phyloP scores from a whole-genome alignment of 345 rosid species.

The Reutealis trisperma region DNA sequence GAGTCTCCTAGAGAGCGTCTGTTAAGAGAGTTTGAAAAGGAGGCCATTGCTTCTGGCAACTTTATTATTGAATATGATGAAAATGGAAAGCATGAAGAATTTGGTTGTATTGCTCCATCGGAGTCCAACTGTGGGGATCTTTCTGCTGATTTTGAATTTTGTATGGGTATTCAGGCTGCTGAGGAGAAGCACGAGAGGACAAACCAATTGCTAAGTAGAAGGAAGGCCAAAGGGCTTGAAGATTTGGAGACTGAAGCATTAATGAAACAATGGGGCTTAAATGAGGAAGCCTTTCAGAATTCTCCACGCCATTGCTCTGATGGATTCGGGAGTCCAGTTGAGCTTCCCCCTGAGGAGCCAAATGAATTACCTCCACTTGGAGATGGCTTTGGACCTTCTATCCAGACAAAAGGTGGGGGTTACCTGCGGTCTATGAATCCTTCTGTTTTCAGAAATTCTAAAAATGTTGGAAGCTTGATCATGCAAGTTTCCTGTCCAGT shows the following conservation, averaged over 20 bases:
- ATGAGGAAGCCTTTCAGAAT: conserved; percentile 51
- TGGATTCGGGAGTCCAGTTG: conserved; percentile 91
- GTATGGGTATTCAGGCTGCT: conserved; percentile 34
- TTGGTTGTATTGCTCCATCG: conserved; percentile 16
- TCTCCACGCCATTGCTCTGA: conserved; percentile 44
- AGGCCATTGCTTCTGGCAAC: conserved; percentile 54
- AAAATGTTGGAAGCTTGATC: conserved; percentile 47
- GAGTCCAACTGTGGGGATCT: conserved; percentile 27
- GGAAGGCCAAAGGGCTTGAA: conserved; percentile 54
- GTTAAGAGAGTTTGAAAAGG: conserved; percentile 73
- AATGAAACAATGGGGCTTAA: conserved; percentile 58
- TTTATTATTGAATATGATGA: conserved; percentile 42
- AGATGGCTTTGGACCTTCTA: conserved; percentile 48
- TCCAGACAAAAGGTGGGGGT: conserved; percentile 53
- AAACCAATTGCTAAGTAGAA: conserved; percentile 39
- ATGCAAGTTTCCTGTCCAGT: conserved; percentile 66
- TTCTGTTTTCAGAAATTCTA: conserved; percentile 42
- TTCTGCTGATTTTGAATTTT: conserved; percentile 41
- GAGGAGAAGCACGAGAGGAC: conserved; percentile 41
- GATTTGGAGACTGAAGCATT: conserved; percentile 72
- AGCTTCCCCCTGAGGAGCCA: conserved; percentile 39
- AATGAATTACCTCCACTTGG: conserved; percentile 47
- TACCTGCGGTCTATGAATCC: conserved; percentile 61
- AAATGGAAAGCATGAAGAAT: conserved; percentile 27
- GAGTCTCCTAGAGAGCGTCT: conserved; percentile 83